Base-by-base conservation (phyloP, 805 yeast genomes). In the Pichia phayaonensis region DNA sequence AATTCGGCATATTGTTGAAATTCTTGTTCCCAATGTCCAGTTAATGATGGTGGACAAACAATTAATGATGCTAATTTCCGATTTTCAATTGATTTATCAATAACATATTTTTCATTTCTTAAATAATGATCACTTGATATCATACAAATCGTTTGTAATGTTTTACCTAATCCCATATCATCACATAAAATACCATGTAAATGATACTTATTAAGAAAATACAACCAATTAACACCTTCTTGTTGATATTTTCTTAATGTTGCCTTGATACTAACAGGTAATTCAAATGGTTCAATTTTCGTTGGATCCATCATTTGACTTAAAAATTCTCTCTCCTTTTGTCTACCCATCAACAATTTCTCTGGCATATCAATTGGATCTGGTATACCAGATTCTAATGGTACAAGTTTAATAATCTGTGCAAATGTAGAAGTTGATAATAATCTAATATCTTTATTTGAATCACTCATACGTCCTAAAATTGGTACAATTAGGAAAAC, bases 21-120 rank as follows among this genome's bases (percentile, higher is more conserved):
- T 67, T 94, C 99, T 64, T 89, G 96, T 64, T 89, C 96, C 99
- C 99, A 94, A 68, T 94, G 99, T 22, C 99, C 99, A 2, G 97
- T 90, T 58, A 94, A 77, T 0, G 98, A 89, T 0, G 99, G 97
- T 0, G 99, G 99, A 70, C 99, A 94, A 18, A 94, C 79, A 45
- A 94, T 82, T 57, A 94, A 70, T 0, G 97, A 81, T 1, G 98
- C 96, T 23, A 94, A 72, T 31, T 78, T 83, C 53, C 95, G 74
- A 36, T 76, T 79, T 59, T 90, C 95, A 13, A 73, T 71, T 0
- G 84, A 74, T 31, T 75, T 66, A 0, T 95, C 81, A 53, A 74
- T 68, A 8, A 69, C 73, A 64, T 74, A 86, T 56, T 83, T 84
- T 57, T 85, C 85, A 12, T 80, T 83, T 56, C 99, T 79, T 56